phyloP scores from a whole-genome alignment of 2,329 filamentous ascomycete genomes.

The Diatrype stigma region DNA sequence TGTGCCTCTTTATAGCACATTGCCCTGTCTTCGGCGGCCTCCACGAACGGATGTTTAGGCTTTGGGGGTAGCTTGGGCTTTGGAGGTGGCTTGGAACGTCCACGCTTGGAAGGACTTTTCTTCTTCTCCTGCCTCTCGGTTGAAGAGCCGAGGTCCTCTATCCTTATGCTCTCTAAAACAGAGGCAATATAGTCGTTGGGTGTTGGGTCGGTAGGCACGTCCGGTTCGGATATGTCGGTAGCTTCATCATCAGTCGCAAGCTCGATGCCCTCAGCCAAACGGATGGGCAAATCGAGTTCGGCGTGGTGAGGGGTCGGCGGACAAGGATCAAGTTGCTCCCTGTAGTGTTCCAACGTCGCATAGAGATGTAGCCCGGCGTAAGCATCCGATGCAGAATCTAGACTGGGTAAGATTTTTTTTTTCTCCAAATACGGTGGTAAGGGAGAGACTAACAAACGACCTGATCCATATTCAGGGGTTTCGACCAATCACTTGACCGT shows the following conservation, averaged over 20 bases:
- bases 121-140: constrained; percentile 10
- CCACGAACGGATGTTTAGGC: constrained; percentile 37
- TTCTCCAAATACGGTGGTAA: constrained; percentile 9
- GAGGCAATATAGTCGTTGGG: constrained; percentile 12
- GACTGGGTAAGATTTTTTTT: constrained; percentile 21
- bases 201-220: constrained; percentile 8
- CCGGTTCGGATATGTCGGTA: constrained; percentile 17
- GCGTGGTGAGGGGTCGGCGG: constrained; percentile 67
- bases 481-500: constrained; percentile 71
- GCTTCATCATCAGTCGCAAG: constrained; percentile 26
- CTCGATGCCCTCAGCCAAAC: constrained; percentile 42
- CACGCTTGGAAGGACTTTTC: neutral
- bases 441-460: constrained; percentile 56
- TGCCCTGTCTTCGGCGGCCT: constrained; percentile 38
- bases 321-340: constrained; percentile 60
- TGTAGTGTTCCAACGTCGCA: constrained; percentile 63
- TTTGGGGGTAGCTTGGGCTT: constrained; percentile 3
- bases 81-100: constrained; percentile 1
- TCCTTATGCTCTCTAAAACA: constrained; percentile 17
- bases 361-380: constrained; percentile 76
- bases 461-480: constrained; percentile 58
- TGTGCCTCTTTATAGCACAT: constrained; percentile 32
- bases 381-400: constrained; percentile 76
- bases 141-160: constrained; percentile 15
- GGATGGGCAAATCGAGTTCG: constrained; percentile 63